Base-by-base conservation (phyloP, 163 green algal genomes). In the Prototheca cutis region DNA sequence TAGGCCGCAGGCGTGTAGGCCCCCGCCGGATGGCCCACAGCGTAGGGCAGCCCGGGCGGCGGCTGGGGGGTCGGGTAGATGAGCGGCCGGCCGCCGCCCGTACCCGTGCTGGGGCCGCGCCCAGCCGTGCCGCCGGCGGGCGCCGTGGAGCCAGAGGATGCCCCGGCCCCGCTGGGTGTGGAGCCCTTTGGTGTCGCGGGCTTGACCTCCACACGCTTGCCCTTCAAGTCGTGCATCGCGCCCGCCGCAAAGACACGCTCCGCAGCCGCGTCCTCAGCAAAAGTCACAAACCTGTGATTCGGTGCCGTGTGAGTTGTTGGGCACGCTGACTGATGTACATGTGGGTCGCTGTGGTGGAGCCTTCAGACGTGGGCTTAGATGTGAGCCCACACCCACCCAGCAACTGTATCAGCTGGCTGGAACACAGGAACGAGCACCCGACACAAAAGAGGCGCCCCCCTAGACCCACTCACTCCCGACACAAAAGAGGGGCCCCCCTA, bases 181-280 rank as follows among this genome's bases (percentile, higher is more conserved):
- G 79, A 84, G n/a, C 84, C 84, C 68, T 86, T 87, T 3, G 85
- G 85, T 0, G 85, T 93, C 18, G 85, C 85, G 25, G 56, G 73
- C 63, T 93, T 93, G 1, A 93, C 82, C 60, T 93, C 84, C 30
- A 94, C 83, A 40, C 72, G 63, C 66, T 92, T 92, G 34, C 80
- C 80, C n/a, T 55, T 63, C 15, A 94, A 55, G 58, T 82, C 73
- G 29, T 93, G 85, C 72, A 90, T 86, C 17, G 58, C 56, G n/a
- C 84, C 84, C 0, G 64, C 65, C 1, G 53, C 40, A 53, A 93
- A 89, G 19, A 89, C 81, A 21, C 64, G 62, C 32, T 86, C 66
- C 2, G 87, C 83, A n/a, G 76, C 76, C 0, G 49, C 48, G 58
- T 94, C 87, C 19, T 86, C 76, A 0, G 81, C 82, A 73, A 89